phyloP scores from a whole-genome alignment of 257 asterid species.

The Perilla frutescens region DNA sequence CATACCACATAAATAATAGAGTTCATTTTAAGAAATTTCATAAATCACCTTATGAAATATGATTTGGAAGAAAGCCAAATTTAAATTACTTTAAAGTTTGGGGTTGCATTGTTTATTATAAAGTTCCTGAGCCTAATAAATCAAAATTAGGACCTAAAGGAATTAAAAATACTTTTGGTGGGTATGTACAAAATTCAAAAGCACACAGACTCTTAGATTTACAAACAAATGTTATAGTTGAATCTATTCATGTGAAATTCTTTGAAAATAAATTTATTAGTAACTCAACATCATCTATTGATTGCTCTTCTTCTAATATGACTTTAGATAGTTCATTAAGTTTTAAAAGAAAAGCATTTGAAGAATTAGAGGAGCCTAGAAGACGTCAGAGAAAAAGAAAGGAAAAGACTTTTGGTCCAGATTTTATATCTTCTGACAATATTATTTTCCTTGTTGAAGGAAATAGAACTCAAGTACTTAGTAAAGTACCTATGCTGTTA shows the following conservation, averaged over 20 bases:
- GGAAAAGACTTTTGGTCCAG: not conserved
- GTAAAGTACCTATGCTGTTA: not conserved
- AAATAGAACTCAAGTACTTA: not conserved
- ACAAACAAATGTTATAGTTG: not conserved
- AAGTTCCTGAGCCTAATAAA: not conserved
- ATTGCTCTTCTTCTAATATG: not conserved
- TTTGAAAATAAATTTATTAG: not conserved
- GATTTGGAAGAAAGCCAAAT: not conserved
- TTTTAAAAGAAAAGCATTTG: no score
- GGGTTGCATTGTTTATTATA: not conserved
- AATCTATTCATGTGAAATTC: not conserved
- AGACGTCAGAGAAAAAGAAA: not conserved
- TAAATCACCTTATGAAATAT: no score
- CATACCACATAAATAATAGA: no score
- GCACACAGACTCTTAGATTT: not conserved
- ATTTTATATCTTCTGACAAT: not conserved
- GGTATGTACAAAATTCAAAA: not conserved
- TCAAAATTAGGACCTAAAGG: constrained; percentile 1
- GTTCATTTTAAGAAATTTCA: no score
- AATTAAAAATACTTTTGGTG: not conserved
- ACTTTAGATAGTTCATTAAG: no score
- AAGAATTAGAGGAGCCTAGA: not conserved
- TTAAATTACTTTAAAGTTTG: not conserved
- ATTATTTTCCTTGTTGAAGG: not conserved
- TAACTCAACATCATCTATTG: not conserved